These are phyloP conservation scores for Hyphopichia burtonii DNA, from an alignment of 1,139 yeast species.

Conservation along the genomic window DNA sequence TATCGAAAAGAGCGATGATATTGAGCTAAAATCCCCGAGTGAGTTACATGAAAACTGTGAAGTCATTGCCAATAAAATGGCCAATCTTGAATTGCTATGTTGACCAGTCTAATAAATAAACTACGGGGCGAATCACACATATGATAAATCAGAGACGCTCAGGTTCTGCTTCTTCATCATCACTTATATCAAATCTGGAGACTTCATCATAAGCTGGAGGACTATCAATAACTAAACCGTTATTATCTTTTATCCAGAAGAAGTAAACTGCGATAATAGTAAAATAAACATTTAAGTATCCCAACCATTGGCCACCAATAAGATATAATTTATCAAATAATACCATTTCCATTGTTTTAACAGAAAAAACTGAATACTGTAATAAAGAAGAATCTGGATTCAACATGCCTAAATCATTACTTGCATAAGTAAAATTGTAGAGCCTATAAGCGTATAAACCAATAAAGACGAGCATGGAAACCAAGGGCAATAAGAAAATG, in stretches of 20 bases:
- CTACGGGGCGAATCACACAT: too few relatives aligned
- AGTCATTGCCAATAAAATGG: neutral
- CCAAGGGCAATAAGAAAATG: conserved; percentile 29
- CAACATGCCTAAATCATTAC: neutral
- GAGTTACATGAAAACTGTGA: neutral
- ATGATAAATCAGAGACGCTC: too few relatives aligned
- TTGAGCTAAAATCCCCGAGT: neutral
- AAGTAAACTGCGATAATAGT: conserved; percentile 23
- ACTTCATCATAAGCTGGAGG: conserved; percentile 15
- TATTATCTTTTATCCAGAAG: conserved; percentile 36
- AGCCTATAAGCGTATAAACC: neutral
- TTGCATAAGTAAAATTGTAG: neutral
- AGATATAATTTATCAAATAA: conserved; percentile 2
- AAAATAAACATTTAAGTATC: conserved; percentile 15
- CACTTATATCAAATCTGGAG: conserved; percentile 20
- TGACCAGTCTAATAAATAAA: too few relatives aligned
- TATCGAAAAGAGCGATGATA: neutral
- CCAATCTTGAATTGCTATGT: too few relatives aligned
- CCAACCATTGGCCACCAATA: conserved; percentile 12
- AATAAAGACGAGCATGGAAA: conserved; percentile 12
- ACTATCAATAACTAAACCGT: conserved; percentile 29
- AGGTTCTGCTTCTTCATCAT: conserved; percentile 12
- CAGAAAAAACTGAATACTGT: neutral
- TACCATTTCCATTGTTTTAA: neutral
- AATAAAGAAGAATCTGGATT: neutral